Percentiles rank a stretch among this genome's conserved stretches.
Conservation (phyloP, 2,329 filamentous ascomycete species). For the Parasarocladium wereldwijsianum region DNA sequence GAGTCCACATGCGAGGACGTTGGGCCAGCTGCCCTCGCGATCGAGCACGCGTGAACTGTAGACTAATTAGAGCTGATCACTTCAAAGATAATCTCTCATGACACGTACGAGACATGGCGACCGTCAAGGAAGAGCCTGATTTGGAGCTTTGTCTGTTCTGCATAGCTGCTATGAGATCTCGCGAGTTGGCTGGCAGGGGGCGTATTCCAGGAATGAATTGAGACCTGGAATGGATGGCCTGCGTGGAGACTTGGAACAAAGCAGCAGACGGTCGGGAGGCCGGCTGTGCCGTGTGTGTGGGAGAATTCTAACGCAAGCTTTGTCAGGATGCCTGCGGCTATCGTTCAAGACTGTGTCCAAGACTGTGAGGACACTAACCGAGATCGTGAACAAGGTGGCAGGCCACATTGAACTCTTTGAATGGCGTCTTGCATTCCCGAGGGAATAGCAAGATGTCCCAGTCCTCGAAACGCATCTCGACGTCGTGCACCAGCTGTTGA, state of each 20-base stretch:
- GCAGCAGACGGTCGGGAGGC: conserved; percentile 52
- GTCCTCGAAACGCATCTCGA: conserved; percentile 65
- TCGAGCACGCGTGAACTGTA: conserved; percentile 39
- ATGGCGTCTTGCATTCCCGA: conserved; percentile 46
- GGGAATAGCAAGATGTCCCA: conserved; percentile 82
- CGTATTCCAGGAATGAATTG: conserved; percentile 56
- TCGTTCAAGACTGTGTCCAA: no score
- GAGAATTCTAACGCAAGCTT: conserved; percentile 29
- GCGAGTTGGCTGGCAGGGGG: conserved; percentile 44
- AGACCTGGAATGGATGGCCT: conserved; percentile 51
- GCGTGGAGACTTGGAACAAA: conserved; percentile 52
- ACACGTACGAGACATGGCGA: conserved; percentile 37
- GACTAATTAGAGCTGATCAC: neutral
- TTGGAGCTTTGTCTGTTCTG: conserved; percentile 46
- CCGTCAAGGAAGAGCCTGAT: conserved; percentile 58
- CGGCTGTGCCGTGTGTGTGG: conserved; percentile 29
- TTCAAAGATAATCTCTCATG: no score
- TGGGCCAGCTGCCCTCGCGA: conserved; percentile 34
- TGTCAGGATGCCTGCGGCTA: neutral
- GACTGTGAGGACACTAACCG: no score
- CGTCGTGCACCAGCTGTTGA: no score
- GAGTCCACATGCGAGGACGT: conserved; percentile 29
- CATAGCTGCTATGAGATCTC: conserved; percentile 37
- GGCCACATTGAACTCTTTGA: conserved; percentile 70
- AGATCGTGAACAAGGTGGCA: conserved; percentile 52